Percentiles rank a stretch among this genome's conserved stretches.
Conservation (phyloP, 441 rosid species). For the Adansonia grandidieri region DNA sequence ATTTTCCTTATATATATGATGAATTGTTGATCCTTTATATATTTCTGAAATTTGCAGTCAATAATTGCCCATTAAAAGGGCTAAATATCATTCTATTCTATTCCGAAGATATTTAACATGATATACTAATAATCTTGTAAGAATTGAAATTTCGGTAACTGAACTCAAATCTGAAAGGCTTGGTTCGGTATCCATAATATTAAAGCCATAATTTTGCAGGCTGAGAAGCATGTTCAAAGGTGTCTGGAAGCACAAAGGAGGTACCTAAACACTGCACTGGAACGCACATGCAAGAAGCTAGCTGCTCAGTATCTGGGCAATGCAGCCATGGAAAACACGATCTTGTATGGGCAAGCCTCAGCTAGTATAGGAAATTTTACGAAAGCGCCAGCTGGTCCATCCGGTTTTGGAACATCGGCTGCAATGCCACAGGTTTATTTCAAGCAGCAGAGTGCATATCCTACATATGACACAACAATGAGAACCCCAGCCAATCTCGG, state of each 20-base stretch:
- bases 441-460: conserved; percentile 21
- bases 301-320: background rate
- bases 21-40: background rate
- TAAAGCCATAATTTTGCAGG: conserved; percentile 18
- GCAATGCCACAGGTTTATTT: conserved; percentile 12
- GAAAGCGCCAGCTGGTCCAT: background rate
- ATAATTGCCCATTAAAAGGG: background rate
- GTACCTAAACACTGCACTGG: conserved; percentile 22
- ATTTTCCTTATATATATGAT: background rate
- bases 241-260: conserved; percentile 27
- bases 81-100: background rate
- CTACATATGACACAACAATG: conserved; percentile 12
- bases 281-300: conserved; percentile 6
- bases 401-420: background rate
- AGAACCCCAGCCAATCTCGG: background rate
- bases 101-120: background rate
- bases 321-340: background rate
- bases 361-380: conserved; percentile 10
- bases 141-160: background rate
- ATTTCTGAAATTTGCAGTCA: background rate
- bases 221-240: conserved; percentile 22
- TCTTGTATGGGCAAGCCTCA: background rate
- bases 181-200: background rate
- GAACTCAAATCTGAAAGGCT: conserved; percentile 14
- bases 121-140: conserved; percentile 15